Conservation (phyloP, 2,329 filamentous ascomycete species). For the Colletotrichum noveboracense region DNA sequence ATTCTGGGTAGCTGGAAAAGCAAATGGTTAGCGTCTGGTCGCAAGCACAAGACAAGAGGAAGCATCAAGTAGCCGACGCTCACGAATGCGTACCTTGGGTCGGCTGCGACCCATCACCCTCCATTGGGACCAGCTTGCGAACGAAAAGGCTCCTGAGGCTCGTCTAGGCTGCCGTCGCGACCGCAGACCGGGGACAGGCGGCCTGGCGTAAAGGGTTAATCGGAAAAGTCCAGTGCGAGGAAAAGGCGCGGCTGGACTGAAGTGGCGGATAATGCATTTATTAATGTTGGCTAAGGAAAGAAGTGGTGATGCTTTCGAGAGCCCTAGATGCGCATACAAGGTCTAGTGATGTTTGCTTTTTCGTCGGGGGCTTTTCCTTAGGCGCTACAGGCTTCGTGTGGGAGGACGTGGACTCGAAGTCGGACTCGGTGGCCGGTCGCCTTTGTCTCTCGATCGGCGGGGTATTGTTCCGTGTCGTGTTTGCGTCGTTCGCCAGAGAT, state of each 20-base stretch:
- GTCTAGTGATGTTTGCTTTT: constrained; percentile 1
- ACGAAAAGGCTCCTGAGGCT: neutral
- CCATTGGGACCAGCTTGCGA: constrained; percentile 37
- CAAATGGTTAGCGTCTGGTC: constrained; percentile 17
- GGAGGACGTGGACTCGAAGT: neutral
- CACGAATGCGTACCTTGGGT: constrained; percentile 41
- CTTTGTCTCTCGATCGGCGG: constrained; percentile 5
- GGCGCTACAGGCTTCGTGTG: constrained; percentile 1
- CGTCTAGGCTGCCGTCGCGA: constrained; percentile 17
- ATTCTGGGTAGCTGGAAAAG: constrained; percentile 72
- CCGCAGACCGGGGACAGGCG: constrained; percentile 4
- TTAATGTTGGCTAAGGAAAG: neutral
- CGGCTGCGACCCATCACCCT: constrained; percentile 43
- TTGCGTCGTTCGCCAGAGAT: neutral
- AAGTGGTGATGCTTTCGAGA: neutral
- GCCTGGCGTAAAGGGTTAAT: neutral
- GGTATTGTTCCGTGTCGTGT: neutral
- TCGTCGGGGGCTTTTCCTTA: neutral
- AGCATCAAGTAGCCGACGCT: neutral
- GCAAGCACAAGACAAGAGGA: neutral
- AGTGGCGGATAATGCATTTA: constrained; percentile 16
- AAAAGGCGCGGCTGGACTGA: neutral
- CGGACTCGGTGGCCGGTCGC: neutral
- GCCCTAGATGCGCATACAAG: neutral
- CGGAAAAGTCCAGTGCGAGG: neutral